Percentiles rank a stretch among this genome's conserved stretches.
Conservation (phyloP, 495 filamentous ascomycete genomes). For the Hypoxylon lienhwacheense region DNA sequence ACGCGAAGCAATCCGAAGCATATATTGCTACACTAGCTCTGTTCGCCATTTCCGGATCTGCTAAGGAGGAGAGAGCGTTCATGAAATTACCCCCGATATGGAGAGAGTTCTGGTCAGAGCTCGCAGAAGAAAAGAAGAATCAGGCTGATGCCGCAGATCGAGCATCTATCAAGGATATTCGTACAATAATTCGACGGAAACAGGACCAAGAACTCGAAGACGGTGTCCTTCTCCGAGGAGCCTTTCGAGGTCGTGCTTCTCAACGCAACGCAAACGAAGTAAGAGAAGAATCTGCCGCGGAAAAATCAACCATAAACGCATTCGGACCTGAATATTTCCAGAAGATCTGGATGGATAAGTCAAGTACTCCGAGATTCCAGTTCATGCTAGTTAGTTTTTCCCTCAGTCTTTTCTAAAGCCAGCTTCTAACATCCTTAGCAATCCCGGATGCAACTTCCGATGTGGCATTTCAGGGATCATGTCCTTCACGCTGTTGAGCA, state of each 20-base stretch:
- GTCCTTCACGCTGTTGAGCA: constrained; percentile 71
- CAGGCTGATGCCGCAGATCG: constrained; percentile 71
- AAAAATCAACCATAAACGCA: constrained; percentile 33
- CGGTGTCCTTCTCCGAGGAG: constrained; percentile 71
- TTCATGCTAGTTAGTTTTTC: constrained; percentile 53
- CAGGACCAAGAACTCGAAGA: constrained; percentile 64
- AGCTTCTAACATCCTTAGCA: constrained; percentile 37
- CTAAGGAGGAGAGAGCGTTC: constrained; percentile 83
- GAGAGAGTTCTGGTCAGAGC: constrained; percentile 84
- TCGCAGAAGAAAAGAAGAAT: constrained; percentile 67
- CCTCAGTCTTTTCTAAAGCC: neutral
- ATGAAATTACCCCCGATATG: constrained; percentile 75
- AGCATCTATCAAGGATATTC: constrained; percentile 59
- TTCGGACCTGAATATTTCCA: constrained; percentile 51
- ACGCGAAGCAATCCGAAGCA: constrained; percentile 77
- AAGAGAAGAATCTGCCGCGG: constrained; percentile 46
- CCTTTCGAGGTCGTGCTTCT: constrained; percentile 66
- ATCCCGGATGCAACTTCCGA: constrained; percentile 74
- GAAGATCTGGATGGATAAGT: constrained; percentile 71
- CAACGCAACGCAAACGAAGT: constrained; percentile 51
- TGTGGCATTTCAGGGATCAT: constrained; percentile 80
- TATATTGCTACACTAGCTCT: constrained; percentile 81
- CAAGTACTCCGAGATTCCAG: constrained; percentile 60
- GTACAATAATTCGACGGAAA: constrained; percentile 61
- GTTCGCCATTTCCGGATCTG: constrained; percentile 75